Evolutionary conservation across 805 yeast genomes (phyloP).

Genomic region (Monosporozyma unispora): DNA sequence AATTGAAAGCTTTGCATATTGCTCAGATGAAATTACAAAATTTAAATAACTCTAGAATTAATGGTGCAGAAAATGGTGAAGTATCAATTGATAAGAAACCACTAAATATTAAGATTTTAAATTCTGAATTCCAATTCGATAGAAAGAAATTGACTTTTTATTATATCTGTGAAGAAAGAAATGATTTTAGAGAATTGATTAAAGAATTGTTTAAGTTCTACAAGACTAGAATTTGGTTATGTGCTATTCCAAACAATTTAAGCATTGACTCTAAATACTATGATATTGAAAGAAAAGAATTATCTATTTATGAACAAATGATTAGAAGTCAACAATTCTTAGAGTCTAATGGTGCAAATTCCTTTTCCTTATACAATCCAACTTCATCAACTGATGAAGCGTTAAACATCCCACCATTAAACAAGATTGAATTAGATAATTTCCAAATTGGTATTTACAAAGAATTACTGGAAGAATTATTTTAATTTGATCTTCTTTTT

Average conservation of each 20-base stretch:
- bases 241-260: conserved; percentile 48
- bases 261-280: conserved; percentile 26
- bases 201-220: conserved; percentile 66
- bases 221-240: conserved; percentile 76
- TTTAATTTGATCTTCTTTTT: conserved; percentile 4
- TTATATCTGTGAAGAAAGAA: conserved; percentile 53
- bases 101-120: conserved; percentile 50
- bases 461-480: conserved; percentile 24
- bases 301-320: conserved; percentile 24
- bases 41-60: conserved; percentile 12
- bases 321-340: conserved; percentile 8
- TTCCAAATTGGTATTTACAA: conserved; percentile 30
- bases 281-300: conserved; percentile 19
- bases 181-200: conserved; percentile 65
- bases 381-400: not conserved
- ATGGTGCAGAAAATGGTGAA: not conserved
- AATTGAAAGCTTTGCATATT: conserved; percentile 59
- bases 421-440: conserved; percentile 24
- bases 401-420: conserved; percentile 17
- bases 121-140: conserved; percentile 77
- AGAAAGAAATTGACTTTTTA: conserved; percentile 68
- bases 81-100: conserved; percentile 16
- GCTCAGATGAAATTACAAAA: conserved; percentile 45
- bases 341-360: conserved; percentile 9
- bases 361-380: conserved; percentile 3